phyloP scores from a whole-genome alignment of 148 eudicot species.

The Dysphania ambrosioides region DNA sequence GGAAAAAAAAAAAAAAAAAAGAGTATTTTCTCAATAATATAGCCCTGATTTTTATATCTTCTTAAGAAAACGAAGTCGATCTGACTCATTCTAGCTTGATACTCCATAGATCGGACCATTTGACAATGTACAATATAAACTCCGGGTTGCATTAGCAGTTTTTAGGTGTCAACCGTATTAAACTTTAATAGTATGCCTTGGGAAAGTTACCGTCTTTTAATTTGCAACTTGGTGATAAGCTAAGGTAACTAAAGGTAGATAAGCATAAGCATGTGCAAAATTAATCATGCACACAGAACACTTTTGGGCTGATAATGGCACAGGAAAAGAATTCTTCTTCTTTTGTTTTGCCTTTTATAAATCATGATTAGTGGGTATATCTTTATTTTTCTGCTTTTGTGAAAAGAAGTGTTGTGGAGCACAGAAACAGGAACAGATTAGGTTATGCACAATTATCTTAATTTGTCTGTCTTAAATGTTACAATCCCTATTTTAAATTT shows the following conservation, averaged over 20 bases:
- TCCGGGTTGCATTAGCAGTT: too few relatives aligned
- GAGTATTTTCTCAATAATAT: too few relatives aligned
- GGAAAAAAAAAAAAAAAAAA: too few relatives aligned
- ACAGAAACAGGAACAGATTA: slow-evolving; percentile 13
- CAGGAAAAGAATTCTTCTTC: slow-evolving; percentile 9
- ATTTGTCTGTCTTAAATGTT: not conserved
- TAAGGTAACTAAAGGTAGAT: slow-evolving; percentile 1
- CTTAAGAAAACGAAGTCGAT: too few relatives aligned
- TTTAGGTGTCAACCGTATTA: not conserved
- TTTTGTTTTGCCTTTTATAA: slow-evolving; percentile 8
- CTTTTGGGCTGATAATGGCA: slow-evolving; percentile 9
- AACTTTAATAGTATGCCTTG: not conserved
- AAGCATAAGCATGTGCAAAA: slow-evolving; percentile 13
- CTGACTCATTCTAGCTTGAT: too few relatives aligned
- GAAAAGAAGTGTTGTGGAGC: slow-evolving; percentile 10
- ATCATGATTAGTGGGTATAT: slow-evolving; percentile 17
- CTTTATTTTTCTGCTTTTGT: slow-evolving; percentile 13
- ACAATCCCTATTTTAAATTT: not conserved
- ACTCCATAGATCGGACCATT: too few relatives aligned
- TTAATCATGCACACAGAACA: not conserved
- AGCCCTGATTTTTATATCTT: too few relatives aligned
- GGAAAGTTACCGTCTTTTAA: too few relatives aligned
- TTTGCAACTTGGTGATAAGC: not conserved
- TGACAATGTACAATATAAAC: too few relatives aligned
- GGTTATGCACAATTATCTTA: slow-evolving; percentile 6